These are phyloP conservation scores for Pythium monospermum DNA, from an alignment of 352 stramenopile genomes.

Conservation along the genomic window DNA sequence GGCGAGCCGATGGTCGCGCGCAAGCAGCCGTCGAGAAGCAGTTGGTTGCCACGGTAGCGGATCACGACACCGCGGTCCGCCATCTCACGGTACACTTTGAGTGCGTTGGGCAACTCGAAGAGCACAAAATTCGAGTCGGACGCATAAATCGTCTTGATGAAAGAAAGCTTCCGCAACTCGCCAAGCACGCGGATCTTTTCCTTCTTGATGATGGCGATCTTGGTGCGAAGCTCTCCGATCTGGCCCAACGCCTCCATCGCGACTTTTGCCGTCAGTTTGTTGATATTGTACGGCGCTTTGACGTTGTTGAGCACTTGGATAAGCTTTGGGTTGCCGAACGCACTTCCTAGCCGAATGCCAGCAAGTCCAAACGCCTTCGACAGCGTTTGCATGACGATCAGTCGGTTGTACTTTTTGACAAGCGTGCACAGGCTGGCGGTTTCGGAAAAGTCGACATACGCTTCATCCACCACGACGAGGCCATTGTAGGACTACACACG, in stretches of 20 bases:
- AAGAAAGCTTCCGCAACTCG: conserved; percentile 85
- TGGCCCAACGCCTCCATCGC: conserved; percentile 63
- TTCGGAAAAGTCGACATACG: conserved; percentile 96
- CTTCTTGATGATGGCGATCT: conserved; percentile 66
- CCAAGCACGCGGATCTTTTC: conserved; percentile 83
- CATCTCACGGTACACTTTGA: conserved; percentile 94
- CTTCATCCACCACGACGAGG: conserved; percentile 98
- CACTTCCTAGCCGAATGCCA: conserved; percentile 91
- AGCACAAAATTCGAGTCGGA: conserved; percentile 98
- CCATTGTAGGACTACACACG: conserved; percentile 52
- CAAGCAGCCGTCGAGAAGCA: conserved; percentile 94
- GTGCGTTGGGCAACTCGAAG: conserved; percentile 89
- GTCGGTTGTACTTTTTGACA: conserved; percentile 89
- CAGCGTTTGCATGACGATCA: conserved; percentile 97
- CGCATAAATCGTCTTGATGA: conserved; percentile 91
- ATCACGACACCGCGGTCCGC: conserved; percentile 93
- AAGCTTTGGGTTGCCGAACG: conserved; percentile 89
- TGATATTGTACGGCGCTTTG: conserved; percentile 99
- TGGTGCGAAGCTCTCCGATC: conserved; percentile 44
- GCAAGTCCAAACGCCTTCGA: conserved; percentile 98
- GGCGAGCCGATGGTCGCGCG: conserved; percentile 92
- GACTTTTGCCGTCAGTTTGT: conserved; percentile 92
- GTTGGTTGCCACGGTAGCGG: conserved; percentile 95
- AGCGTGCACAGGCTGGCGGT: conserved; percentile 76
- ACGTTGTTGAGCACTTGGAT: conserved; percentile 99